Conservation (phyloP, 106 monocot genomes). For the Agapanthus africanus region DNA sequence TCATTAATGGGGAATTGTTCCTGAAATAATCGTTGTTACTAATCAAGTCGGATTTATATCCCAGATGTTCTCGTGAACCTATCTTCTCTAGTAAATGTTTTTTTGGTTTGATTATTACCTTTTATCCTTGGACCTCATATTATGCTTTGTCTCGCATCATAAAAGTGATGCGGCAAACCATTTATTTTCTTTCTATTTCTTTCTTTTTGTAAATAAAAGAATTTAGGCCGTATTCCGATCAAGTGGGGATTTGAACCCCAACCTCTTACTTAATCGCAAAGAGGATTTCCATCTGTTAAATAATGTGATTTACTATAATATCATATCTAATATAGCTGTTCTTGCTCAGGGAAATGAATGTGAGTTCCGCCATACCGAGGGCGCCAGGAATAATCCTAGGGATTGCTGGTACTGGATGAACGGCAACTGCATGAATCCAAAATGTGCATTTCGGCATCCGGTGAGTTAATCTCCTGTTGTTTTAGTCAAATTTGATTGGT, state of each 20-base stretch:
- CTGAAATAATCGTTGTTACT: not conserved
- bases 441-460: slow-evolving; percentile 55
- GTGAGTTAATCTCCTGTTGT: slow-evolving; percentile 9
- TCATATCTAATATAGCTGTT: not conserved
- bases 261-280: too few species aligned
- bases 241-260: too few species aligned
- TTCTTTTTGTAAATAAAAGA: too few species aligned
- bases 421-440: slow-evolving; percentile 55
- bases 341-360: slow-evolving; percentile 53
- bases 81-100: not conserved
- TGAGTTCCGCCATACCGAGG: slow-evolving; percentile 60
- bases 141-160: not conserved
- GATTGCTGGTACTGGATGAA: slow-evolving; percentile 70
- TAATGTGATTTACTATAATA: not conserved
- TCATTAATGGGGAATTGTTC: not conserved
- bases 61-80: not conserved
- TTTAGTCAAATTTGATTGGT: not conserved
- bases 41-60: not conserved
- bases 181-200: not conserved
- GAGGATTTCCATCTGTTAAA: too few species aligned
- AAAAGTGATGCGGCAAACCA: not conserved
- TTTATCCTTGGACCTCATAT: not conserved
- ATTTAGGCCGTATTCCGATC: too few species aligned
- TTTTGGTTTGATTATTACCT: too few species aligned
- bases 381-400: slow-evolving; percentile 50